phyloP scores from a whole-genome alignment of 768 basidiomycete genomes.

The Lentinula guzmanii region DNA sequence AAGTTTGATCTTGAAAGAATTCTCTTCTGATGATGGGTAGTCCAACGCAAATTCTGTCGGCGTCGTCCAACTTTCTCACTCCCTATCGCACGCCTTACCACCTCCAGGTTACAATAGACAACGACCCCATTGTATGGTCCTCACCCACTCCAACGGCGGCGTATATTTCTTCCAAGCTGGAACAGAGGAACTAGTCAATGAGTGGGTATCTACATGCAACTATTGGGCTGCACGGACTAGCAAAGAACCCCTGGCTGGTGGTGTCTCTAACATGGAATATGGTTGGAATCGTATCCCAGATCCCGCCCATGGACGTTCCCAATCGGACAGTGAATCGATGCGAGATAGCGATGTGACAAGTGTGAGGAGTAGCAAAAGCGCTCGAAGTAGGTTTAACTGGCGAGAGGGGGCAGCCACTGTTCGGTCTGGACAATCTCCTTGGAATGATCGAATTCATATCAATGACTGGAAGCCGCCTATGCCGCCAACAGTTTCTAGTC shows the following conservation, averaged over 20 bases:
- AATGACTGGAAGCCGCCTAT: slow-evolving; percentile 94
- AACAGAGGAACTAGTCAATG: slow-evolving; percentile 96
- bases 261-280: slow-evolving; percentile 99
- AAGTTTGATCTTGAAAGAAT: neutral
- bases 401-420: slow-evolving; percentile 62
- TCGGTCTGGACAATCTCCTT: slow-evolving; percentile 63
- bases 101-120: slow-evolving; percentile 88
- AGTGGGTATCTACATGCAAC: slow-evolving; percentile 99
- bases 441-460: slow-evolving; percentile 70
- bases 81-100: slow-evolving; percentile 80
- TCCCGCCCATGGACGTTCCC: slow-evolving; percentile 41
- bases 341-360: slow-evolving; percentile 52
- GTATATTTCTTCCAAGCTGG: slow-evolving; percentile 99
- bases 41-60: slow-evolving; percentile 84
- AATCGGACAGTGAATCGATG: slow-evolving; percentile 51
- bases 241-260: slow-evolving; percentile 92
- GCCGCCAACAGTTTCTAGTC: slow-evolving; percentile 76
- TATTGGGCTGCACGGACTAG: slow-evolving; percentile 97
- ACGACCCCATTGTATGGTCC: slow-evolving; percentile 91
- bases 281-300: slow-evolving; percentile 85
- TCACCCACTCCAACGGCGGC: slow-evolving; percentile 82
- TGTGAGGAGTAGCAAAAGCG: slow-evolving; percentile 70
- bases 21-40: slow-evolving; percentile 32
- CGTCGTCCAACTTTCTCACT: slow-evolving; percentile 80
- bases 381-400: slow-evolving; percentile 68